Evolutionary conservation across 2,329 filamentous ascomycete genomes (phyloP).

Genomic region (Aspergillus pseudonomiae): DNA sequence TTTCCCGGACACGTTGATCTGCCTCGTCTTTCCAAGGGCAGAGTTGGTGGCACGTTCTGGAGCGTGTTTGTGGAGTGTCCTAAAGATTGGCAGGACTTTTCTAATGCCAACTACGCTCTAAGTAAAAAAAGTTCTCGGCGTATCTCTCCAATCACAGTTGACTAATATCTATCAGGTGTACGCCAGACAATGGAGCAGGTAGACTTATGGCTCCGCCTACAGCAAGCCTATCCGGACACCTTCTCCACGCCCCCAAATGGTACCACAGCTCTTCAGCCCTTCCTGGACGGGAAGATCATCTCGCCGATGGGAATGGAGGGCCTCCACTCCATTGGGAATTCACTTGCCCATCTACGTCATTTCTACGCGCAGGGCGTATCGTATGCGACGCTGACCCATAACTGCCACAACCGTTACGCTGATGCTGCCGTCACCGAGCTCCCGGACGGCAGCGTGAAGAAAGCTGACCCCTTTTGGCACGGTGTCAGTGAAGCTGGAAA

Average conservation of each 20-base stretch:
- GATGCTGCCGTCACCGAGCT: constrained; percentile 70
- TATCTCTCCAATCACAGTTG: neutral
- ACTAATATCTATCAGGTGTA: constrained; percentile 25
- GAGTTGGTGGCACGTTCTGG: constrained; percentile 83
- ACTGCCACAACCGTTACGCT: constrained; percentile 88
- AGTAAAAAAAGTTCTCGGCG: constrained; percentile 51
- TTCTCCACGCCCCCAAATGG: constrained; percentile 64
- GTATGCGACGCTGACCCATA: constrained; percentile 88
- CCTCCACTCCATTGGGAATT: constrained; percentile 91
- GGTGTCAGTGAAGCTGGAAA: constrained; percentile 75
- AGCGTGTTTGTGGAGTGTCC: constrained; percentile 83
- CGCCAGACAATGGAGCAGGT: constrained; percentile 41
- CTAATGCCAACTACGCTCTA: constrained; percentile 68
- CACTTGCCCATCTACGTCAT: constrained; percentile 64
- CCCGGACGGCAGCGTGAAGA: constrained; percentile 42
- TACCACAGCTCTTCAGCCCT: constrained; percentile 63
- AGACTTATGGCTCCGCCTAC: constrained; percentile 39
- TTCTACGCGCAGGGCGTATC: constrained; percentile 80
- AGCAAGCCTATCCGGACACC: constrained; percentile 37
- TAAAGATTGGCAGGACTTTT: constrained; percentile 70
- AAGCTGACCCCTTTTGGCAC: constrained; percentile 44
- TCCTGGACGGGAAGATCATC: constrained; percentile 66
- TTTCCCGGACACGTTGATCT: constrained; percentile 76
- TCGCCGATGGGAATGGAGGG: constrained; percentile 83
- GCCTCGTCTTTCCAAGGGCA: constrained; percentile 69